These are phyloP conservation scores for Beauveria brongniartii DNA, from an alignment of 2,329 filamentous ascomycete species.

Conservation along the genomic window DNA sequence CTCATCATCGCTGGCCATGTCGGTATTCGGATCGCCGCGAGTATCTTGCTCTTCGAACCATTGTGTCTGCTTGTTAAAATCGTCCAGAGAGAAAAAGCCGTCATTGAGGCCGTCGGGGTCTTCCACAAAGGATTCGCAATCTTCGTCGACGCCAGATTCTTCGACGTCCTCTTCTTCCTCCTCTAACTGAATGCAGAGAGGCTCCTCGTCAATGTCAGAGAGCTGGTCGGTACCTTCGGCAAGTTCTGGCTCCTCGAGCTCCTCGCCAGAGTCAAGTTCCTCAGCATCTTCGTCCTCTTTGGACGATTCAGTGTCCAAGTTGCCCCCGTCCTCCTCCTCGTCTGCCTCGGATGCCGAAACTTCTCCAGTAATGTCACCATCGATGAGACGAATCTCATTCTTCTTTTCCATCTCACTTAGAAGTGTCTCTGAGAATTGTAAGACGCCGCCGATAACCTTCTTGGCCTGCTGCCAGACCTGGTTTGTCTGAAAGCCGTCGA, in stretches of 20 bases:
- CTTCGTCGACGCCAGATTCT: constrained; percentile 41
- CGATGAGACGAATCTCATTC: constrained; percentile 21
- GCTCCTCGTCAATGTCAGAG: constrained; percentile 22
- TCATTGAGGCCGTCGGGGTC: constrained; percentile 88
- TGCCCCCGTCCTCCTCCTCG: constrained; percentile 25
- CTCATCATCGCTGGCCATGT: constrained; percentile 72
- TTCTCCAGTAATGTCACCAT: constrained; percentile 23
- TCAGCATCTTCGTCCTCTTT: constrained; percentile 30
- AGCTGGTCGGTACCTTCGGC: constrained; percentile 19
- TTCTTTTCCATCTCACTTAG: constrained; percentile 42
- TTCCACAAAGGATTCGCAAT: constrained; percentile 50
- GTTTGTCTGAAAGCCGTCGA: constrained; percentile 76
- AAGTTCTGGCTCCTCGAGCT: constrained; percentile 27
- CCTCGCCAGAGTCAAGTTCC: constrained; percentile 18
- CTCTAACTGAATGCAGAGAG: constrained; percentile 27
- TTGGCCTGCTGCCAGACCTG: constrained; percentile 94
- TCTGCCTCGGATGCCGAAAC: constrained; percentile 22
- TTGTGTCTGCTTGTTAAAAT: constrained; percentile 92
- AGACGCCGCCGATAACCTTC: constrained; percentile 59
- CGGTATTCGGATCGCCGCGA: constrained; percentile 65
- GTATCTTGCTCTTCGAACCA: constrained; percentile 81
- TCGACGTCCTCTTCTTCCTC: constrained; percentile 35
- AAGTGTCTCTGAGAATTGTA: constrained; percentile 39
- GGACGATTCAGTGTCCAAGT: constrained; percentile 23
- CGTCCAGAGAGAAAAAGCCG: constrained; percentile 94